These are phyloP conservation scores for Xylaria acuta DNA, from an alignment of 495 filamentous ascomycete species.

Conservation along the genomic window DNA sequence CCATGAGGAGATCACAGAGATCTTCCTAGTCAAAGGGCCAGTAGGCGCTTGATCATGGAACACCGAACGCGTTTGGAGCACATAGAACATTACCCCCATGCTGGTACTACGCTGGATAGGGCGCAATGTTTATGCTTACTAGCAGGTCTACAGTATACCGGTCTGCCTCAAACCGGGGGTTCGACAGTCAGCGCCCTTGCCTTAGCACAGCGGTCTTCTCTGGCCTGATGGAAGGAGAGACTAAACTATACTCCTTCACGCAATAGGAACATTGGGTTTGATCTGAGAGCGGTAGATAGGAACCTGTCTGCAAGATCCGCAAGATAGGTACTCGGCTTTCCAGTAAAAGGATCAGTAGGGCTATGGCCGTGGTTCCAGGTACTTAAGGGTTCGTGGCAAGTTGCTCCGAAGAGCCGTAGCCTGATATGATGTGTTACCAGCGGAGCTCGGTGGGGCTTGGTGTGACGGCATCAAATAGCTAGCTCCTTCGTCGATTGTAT, in stretches of 20 bases:
- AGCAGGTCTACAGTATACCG: neutral
- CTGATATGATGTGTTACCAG: slow-evolving; percentile 53
- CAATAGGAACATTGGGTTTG: neutral
- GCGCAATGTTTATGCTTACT: slow-evolving; percentile 19
- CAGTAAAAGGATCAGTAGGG: neutral
- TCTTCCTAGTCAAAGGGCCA: slow-evolving; percentile 37
- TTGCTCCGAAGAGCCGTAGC: slow-evolving; percentile 58
- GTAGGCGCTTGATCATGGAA: slow-evolving; percentile 18
- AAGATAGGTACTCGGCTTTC: neutral
- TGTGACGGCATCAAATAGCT: slow-evolving; percentile 33
- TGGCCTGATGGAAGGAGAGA: neutral
- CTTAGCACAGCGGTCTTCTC: neutral
- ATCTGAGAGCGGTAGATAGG: neutral
- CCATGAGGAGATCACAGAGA: slow-evolving; percentile 44
- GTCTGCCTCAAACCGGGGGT: slow-evolving; percentile 5
- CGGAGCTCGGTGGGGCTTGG: slow-evolving; percentile 37
- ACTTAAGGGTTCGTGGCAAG: slow-evolving; percentile 45
- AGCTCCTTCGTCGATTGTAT: slow-evolving; percentile 9
- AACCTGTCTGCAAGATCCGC: neutral
- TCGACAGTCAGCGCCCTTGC: slow-evolving; percentile 21
- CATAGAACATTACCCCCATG: slow-evolving; percentile 12
- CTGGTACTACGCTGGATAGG: slow-evolving; percentile 18
- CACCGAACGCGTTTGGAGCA: slow-evolving; percentile 25
- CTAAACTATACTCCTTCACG: neutral
- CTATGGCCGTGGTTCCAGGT: slow-evolving; percentile 11